Base-by-base conservation (phyloP, 805 yeast genomes). In the Candida verbasci region DNA sequence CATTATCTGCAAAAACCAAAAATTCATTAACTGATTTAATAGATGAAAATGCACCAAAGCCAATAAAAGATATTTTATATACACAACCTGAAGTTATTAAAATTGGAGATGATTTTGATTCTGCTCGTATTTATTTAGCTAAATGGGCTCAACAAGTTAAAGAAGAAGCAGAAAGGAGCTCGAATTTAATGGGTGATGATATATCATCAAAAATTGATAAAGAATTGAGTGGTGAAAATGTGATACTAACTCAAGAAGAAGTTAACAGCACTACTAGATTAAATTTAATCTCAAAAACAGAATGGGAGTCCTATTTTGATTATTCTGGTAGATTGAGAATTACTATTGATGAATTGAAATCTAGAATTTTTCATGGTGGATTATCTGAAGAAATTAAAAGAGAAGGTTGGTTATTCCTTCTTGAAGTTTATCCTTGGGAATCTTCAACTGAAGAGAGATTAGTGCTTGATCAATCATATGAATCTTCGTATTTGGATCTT, bases 91-190 rank as follows among this genome's bases (percentile, higher is more conserved):
- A 86, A 49, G 95, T 91, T 9, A 74, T 72, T 48, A 76, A 72
- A 38, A 76, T 91, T 17, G 86, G 93, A 40, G 85, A 86, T 44
- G 97, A 91, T 44, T 93, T 89, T 54, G 97, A 89, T 52, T 80
- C 91, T 35, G 97, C 97, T 0, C 74, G 89, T 37, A 83, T 88
- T 3, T 91, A 87, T 56, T 67, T 91, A 41, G 97, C 97, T 4
- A 89, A 88, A 62, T 93, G 97, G 97, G 97, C 97, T 0, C 73
- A 86, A 48, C 86, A 86, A 20, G 93, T 93, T 8, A 93, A 91
- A 48, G 89, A 88, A 49, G 95, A 91, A 56, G 93, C 96, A 2
- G 88, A 66, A 41, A 57, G 79, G 46, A 74, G 76, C 35, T 69
- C 75, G 42, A 60, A 76, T 42, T 65, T 67, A 39, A 65, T 80